A percentile compares a stretch with the other conserved stretches of the same genome.
Conservation (phyloP, 768 basidiomycete species). For the Naematelia encephala region DNA sequence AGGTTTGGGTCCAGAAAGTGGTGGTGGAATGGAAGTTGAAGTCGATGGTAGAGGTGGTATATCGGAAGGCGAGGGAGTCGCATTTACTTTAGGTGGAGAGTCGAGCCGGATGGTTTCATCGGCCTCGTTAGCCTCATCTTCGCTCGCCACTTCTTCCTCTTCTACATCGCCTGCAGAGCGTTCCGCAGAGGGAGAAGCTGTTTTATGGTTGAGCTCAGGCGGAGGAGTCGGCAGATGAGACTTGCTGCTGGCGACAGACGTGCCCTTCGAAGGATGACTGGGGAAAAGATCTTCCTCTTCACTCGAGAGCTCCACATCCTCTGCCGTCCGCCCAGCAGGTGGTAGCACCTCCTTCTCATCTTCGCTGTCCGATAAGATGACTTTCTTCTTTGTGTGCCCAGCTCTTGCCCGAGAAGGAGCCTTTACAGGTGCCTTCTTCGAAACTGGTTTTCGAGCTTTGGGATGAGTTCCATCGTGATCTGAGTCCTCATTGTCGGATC, state of each 20-base stretch:
- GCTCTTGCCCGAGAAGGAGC: not conserved
- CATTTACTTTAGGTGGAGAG: constrained; percentile 14
- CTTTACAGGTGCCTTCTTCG: not conserved
- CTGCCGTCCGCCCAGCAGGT: not conserved
- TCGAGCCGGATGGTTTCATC: constrained; percentile 23
- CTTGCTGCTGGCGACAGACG: not conserved
- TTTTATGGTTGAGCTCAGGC: constrained; percentile 1
- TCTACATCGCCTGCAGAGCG: not conserved
- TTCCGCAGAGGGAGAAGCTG: not conserved
- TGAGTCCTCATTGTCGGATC: too few species aligned
- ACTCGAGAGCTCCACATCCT: not conserved
- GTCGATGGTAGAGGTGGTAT: constrained; percentile 3
- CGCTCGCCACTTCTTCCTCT: constrained; percentile 2
- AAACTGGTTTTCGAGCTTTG: not conserved
- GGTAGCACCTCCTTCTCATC: not conserved
- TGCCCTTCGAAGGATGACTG: not conserved
- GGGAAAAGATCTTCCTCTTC: not conserved
- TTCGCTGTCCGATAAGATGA: not conserved
- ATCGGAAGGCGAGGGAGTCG: not conserved
- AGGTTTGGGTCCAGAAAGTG: constrained; percentile 51
- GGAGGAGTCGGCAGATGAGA: constrained; percentile 8
- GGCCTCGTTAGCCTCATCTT: constrained; percentile 18
- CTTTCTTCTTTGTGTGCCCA: not conserved
- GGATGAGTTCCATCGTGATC: too few species aligned
- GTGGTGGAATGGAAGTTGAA: constrained; percentile 15